A percentile compares a stretch with the other conserved stretches of the same genome.
phyloP scores from a whole-genome alignment of 2,329 filamentous ascomycete species.

The Trichothecium roseum region DNA sequence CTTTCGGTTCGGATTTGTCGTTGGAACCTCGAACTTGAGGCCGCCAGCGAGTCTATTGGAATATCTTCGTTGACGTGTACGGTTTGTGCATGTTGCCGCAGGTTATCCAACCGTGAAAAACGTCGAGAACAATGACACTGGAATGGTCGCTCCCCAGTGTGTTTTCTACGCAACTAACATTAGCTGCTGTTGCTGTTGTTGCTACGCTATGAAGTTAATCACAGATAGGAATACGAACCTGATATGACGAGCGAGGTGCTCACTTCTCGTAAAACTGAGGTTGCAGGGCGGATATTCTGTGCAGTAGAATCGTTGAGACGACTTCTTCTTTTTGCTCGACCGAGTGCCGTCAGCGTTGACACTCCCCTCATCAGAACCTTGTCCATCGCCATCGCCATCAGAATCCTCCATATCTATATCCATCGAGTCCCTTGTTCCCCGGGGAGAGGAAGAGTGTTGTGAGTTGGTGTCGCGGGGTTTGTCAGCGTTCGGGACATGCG shows the following conservation, averaged over 20 bases:
- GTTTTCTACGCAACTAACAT: constrained; percentile 53
- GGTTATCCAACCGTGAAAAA: constrained; percentile 89
- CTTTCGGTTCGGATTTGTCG: constrained; percentile 83
- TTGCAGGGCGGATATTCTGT: constrained; percentile 90
- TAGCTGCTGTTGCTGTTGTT: neutral
- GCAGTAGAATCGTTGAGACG: constrained; percentile 86
- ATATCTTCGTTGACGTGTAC: constrained; percentile 98
- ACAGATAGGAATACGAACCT: constrained; percentile 40
- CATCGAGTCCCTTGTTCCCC: constrained; percentile 37
- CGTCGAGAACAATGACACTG: constrained; percentile 89
- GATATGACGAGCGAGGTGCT: constrained; percentile 91
- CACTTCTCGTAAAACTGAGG: constrained; percentile 89
- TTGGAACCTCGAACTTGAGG: constrained; percentile 84
- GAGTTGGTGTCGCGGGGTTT: constrained; percentile 50
- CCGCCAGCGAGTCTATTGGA: constrained; percentile 83
- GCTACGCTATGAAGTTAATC: neutral
- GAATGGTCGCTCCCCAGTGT: constrained; percentile 93
- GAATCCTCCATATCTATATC: constrained; percentile 73
- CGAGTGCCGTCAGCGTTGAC: constrained; percentile 54
- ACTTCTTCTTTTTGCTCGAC: constrained; percentile 85
- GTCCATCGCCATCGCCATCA: constrained; percentile 42
- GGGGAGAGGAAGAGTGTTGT: constrained; percentile 48
- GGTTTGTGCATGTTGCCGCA: constrained; percentile 93
- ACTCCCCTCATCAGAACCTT: constrained; percentile 46
- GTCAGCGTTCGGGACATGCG: constrained; percentile 45